These are phyloP conservation scores for Lachnellula cervina DNA, from an alignment of 2,329 filamentous ascomycete species.

Conservation along the genomic window DNA sequence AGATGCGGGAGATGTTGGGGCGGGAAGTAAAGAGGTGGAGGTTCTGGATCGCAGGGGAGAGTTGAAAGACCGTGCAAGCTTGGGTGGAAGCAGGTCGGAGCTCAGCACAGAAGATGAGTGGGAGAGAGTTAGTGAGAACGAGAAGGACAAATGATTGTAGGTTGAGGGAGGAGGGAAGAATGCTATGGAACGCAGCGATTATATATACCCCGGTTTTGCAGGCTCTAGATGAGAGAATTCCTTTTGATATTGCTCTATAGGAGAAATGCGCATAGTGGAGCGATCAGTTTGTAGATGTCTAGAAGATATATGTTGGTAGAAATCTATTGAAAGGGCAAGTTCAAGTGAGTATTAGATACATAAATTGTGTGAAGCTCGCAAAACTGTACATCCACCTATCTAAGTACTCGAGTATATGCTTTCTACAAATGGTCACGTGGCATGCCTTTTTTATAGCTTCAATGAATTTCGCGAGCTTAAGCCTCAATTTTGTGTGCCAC, in stretches of 20 bases:
- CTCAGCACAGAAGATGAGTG: constrained; percentile 93
- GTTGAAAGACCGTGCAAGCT: constrained; percentile 26
- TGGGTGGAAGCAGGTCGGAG: constrained; percentile 46
- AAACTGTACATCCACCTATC: too few species aligned
- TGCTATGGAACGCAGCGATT: background rate
- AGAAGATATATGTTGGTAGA: background rate
- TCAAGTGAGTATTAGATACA: too few species aligned
- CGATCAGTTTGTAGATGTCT: background rate
- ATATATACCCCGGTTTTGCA: background rate
- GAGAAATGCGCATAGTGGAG: background rate
- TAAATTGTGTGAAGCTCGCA: too few species aligned
- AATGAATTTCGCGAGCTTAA: constrained; percentile 10
- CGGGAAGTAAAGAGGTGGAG: constrained; percentile 29
- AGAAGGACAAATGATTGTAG: constrained; percentile 48
- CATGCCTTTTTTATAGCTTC: background rate
- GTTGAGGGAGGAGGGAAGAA: background rate
- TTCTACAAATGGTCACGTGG: background rate
- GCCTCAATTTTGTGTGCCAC: constrained; percentile 5
- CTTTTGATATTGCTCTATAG: background rate
- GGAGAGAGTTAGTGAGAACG: constrained; percentile 84
- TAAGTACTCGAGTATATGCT: background rate
- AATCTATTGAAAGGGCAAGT: background rate
- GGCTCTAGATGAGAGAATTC: background rate
- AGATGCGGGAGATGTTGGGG: constrained; percentile 28
- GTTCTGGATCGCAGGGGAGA: constrained; percentile 22